These are phyloP conservation scores for Sporisorium reilianum DNA, from an alignment of 1,284 basidiomycete genomes.

Conservation along the genomic window DNA sequence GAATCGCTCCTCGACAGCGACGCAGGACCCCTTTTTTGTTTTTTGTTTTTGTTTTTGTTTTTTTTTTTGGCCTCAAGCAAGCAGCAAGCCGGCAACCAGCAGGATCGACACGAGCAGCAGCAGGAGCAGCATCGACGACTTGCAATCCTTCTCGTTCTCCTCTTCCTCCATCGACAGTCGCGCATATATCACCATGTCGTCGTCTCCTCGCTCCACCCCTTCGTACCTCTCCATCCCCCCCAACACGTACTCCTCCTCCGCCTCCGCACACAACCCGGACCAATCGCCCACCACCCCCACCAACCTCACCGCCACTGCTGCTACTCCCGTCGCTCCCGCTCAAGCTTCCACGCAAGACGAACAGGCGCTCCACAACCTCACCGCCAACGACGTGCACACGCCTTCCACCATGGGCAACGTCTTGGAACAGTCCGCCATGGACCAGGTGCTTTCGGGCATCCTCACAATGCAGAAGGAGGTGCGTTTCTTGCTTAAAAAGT, in stretches of 20 bases:
- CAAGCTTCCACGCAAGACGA: constrained; percentile 19
- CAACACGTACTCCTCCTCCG: not conserved
- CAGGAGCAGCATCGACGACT: too few relatives aligned
- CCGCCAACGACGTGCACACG: constrained; percentile 15
- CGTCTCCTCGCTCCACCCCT: constrained; percentile 16
- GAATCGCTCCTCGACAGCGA: not conserved
- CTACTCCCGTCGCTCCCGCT: constrained; percentile 1
- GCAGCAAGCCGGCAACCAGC: not conserved
- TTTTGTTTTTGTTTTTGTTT: too few relatives aligned
- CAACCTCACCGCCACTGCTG: not conserved
- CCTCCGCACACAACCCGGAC: not conserved
- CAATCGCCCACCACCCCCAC: constrained; percentile 39
- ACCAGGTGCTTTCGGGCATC: constrained; percentile 63
- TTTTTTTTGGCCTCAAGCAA: not conserved
- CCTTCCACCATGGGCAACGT: constrained; percentile 35
- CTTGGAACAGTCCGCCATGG: constrained; percentile 36
- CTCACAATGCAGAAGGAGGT: constrained; percentile 63
- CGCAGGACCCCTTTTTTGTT: not conserved
- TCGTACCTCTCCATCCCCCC: constrained; percentile 25
- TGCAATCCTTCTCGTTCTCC: not conserved
- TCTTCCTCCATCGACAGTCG: not conserved
- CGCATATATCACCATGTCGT: constrained; percentile 26
- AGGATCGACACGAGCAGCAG: not conserved
- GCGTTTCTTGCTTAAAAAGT: constrained; percentile 10
- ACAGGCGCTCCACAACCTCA: constrained; percentile 25